Conservation (phyloP, 2,329 filamentous ascomycete species). For the Mycosphaerelloides madeirae region DNA sequence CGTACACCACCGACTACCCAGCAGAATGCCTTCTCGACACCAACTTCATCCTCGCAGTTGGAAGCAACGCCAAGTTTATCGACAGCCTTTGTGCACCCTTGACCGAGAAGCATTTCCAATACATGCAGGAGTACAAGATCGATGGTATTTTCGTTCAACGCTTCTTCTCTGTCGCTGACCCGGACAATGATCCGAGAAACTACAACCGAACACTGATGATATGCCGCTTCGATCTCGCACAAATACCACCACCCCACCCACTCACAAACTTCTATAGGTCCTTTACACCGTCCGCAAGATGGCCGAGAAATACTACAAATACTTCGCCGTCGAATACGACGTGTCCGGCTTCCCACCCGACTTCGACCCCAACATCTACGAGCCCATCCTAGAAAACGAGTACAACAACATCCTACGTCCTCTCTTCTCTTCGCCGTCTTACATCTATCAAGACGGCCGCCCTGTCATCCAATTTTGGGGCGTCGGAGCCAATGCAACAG, state of each 20-base stretch:
- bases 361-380: not conserved
- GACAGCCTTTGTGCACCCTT: not conserved
- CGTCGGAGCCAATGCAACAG: not conserved
- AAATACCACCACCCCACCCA: too few relatives aligned
- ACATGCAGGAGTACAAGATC: not conserved
- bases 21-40: not conserved
- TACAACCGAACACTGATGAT: not conserved
- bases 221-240: too few relatives aligned
- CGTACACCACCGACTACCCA: not conserved
- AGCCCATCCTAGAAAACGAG: not conserved
- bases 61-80: not conserved
- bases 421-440: not conserved
- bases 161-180: not conserved
- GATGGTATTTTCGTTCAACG: not conserved
- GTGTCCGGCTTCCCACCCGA: not conserved
- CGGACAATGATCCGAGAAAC: not conserved
- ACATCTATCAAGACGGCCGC: not conserved
- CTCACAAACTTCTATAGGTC: too few relatives aligned
- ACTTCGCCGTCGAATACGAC: constrained; percentile 1
- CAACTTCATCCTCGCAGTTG: not conserved
- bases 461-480: not conserved
- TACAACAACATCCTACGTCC: not conserved
- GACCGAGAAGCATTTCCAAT: not conserved
- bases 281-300: not conserved
- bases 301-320: not conserved